Base-by-base conservation (phyloP, 768 basidiomycete genomes). In the Phanerochaete carnosa region DNA sequence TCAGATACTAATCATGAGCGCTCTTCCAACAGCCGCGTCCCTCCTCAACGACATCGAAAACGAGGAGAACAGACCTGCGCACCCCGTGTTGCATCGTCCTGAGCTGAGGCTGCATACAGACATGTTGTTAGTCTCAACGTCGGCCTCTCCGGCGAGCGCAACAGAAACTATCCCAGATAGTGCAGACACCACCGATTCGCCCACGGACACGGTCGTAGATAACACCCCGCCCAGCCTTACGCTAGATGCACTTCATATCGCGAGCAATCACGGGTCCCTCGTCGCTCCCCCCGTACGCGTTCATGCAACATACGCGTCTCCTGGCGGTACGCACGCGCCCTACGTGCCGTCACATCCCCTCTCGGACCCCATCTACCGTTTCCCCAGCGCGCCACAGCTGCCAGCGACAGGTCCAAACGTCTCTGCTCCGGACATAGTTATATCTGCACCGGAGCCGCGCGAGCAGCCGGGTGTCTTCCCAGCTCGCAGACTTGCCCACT, bases 81-180 rank as follows among this genome's bases (percentile, higher is more conserved):
- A 7, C 37, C 30, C 35, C 60, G 2, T 37, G 5, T 43, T 39
- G 19, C 54, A 46, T 39, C 56, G 56, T 16, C 61, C 61, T 29
- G 61, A 54, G 39, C 50, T 62, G 2, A 49, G 50, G 8, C 22
- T 62, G 19, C 22, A 25, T 37, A 57, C 50, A 7, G 30, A 29
- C 26, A 16, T 26, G 12, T 28, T 1, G 1, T 19, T 43, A 8
- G 39, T 19, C 39, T 9, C 19, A 8, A 4, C 19, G 19, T 19
- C 39, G 39, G 4, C 39, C 4, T 7, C 39, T 4, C 39, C 39
- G 19, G n/a, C 29, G 7, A 33, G 30, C 22, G 13, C 51, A 16
- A 32, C 51, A 9, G 51, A 52, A 2, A 33, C 22, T 16, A 29
- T 32, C 3, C 6, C 51, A 4, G 29, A 52, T 15, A 52, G 19